phyloP scores from a whole-genome alignment of 2,329 filamentous ascomycete genomes.

The Rutstroemia sp. region DNA sequence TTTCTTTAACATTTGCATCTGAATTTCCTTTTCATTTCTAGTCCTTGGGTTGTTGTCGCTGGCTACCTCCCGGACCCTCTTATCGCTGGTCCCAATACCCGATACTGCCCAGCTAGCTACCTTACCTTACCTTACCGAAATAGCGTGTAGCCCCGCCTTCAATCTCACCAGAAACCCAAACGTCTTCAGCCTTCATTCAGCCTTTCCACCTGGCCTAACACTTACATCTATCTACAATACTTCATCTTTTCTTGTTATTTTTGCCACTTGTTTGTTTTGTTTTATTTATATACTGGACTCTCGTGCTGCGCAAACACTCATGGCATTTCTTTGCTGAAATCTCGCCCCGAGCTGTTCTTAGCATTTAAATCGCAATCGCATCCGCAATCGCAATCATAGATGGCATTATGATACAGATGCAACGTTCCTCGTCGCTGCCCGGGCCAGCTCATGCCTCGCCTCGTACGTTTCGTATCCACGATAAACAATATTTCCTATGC shows the following conservation, averaged over 20 bases:
- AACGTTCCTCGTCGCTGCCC: constrained; percentile 31
- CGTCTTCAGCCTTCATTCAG: constrained; percentile 3
- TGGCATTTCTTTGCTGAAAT: background rate
- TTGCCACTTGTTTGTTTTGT: background rate
- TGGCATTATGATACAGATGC: constrained; percentile 31
- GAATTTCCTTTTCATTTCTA: no score
- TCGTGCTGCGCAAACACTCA: background rate
- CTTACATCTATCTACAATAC: background rate
- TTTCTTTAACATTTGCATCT: no score
- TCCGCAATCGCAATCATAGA: constrained; percentile 13
- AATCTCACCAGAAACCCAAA: no score
- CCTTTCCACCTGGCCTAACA: background rate
- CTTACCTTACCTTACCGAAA: no score
- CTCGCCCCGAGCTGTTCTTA: background rate
- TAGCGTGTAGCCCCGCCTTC: no score
- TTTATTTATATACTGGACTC: background rate
- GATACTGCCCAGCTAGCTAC: no score
- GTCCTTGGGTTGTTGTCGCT: no score
- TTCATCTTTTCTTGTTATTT: background rate
- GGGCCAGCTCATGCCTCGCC: constrained; percentile 30
- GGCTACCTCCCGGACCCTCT: no score
- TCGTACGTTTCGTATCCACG: constrained; percentile 24
- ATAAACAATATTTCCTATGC: background rate
- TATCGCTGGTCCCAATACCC: no score
- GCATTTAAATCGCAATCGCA: background rate